phyloP scores from a whole-genome alignment of 495 filamentous ascomycete genomes.

The Neurospora pannonica region DNA sequence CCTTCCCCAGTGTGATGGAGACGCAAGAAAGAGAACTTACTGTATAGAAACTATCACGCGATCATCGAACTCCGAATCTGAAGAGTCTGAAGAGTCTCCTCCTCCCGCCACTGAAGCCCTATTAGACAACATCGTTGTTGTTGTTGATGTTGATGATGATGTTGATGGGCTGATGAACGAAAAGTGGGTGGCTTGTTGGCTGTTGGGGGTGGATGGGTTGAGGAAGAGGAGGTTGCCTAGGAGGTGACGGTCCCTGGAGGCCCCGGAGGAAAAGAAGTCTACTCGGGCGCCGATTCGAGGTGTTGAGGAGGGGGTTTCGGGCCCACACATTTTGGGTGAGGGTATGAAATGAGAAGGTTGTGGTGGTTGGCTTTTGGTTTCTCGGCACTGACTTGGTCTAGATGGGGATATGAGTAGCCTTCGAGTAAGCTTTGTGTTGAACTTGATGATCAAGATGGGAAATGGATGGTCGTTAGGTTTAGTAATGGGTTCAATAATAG shows the following conservation, averaged over 20 bases:
- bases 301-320: slow-evolving; percentile 12
- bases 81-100: not conserved
- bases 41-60: slow-evolving; percentile 21
- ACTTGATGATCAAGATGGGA: not conserved
- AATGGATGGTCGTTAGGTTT: not conserved
- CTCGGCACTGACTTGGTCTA: not conserved
- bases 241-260: slow-evolving; percentile 3
- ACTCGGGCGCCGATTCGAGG: slow-evolving; percentile 22
- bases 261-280: slow-evolving; percentile 14
- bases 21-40: slow-evolving; percentile 5
- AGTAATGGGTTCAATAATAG: not conserved
- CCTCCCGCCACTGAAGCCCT: too few species aligned
- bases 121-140: not conserved
- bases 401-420: not conserved
- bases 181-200: slow-evolving; percentile 21
- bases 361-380: not conserved
- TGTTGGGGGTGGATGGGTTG: slow-evolving; percentile 16
- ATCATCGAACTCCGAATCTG: not conserved
- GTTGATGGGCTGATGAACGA: slow-evolving; percentile 8
- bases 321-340: slow-evolving; percentile 22
- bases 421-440: not conserved
- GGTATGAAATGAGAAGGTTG: not conserved
- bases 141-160: not conserved
- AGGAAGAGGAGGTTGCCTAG: slow-evolving; percentile 22
- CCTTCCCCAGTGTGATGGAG: too few species aligned